A percentile compares a stretch with the other conserved stretches of the same genome.
Evolutionary conservation across 1,139 yeast genomes (phyloP).

Genomic region (Pichia sp.): DNA sequence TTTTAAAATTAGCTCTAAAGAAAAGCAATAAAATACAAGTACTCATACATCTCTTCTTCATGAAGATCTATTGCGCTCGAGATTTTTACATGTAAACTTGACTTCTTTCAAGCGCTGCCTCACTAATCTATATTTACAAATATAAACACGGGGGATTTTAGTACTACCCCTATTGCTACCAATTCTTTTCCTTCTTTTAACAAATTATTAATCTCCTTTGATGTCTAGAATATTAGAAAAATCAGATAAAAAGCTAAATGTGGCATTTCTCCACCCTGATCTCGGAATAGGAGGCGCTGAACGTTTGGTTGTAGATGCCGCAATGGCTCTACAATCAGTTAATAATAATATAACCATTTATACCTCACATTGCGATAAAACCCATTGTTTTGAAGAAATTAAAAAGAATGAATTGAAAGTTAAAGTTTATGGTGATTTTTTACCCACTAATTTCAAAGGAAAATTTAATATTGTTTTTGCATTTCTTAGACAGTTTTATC

Average conservation of each 20-base stretch:
- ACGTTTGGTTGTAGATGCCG: slow-evolving; percentile 90
- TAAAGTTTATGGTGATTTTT: slow-evolving; percentile 69
- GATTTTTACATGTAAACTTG: too few relatives aligned
- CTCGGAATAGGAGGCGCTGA: slow-evolving; percentile 98
- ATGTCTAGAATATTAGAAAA: background rate
- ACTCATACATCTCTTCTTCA: too few relatives aligned
- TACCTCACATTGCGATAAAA: slow-evolving; percentile 83
- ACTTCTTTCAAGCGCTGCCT: too few relatives aligned
- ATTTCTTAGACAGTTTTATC: slow-evolving; percentile 69
- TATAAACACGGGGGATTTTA: too few relatives aligned
- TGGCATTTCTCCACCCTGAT: slow-evolving; percentile 94
- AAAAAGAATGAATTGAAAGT: slow-evolving; percentile 51
- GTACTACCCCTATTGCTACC: too few relatives aligned
- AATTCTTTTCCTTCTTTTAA: too few relatives aligned
- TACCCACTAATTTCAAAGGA: slow-evolving; percentile 67
- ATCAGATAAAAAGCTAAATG: slow-evolving; percentile 21
- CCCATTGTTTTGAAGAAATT: slow-evolving; percentile 90
- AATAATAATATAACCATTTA: slow-evolving; percentile 63
- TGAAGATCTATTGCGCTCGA: too few relatives aligned
- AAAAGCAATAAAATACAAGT: background rate
- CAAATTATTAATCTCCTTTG: too few relatives aligned
- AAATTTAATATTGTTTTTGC: slow-evolving; percentile 78
- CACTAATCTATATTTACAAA: too few relatives aligned
- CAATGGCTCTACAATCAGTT: slow-evolving; percentile 71
- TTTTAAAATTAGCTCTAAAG: background rate